Evolutionary conservation across 2,329 filamentous ascomycete genomes (phyloP).

Genomic region (Cladophialophora chaetospira): DNA sequence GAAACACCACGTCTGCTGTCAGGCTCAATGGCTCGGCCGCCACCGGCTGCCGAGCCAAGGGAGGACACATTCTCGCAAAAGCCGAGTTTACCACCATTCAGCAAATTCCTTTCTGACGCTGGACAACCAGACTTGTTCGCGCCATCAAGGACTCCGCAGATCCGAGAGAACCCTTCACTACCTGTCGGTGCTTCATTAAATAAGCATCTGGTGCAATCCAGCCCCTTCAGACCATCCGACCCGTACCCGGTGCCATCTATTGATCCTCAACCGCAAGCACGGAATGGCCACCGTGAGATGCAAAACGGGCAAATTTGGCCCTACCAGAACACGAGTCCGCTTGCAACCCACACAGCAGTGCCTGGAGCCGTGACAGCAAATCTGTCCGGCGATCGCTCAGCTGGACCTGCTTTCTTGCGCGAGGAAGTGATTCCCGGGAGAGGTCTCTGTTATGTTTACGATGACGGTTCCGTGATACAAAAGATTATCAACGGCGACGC

Average conservation of each 20-base stretch:
- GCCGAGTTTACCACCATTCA: conserved; percentile 29
- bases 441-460: conserved; percentile 81
- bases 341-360: conserved; percentile 1
- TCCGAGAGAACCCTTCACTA: conserved; percentile 8
- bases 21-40: conserved; percentile 21
- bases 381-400: conserved; percentile 6
- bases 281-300: conserved; percentile 1
- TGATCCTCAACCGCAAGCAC: neutral
- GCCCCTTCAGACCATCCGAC: conserved; percentile 8
- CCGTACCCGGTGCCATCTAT: conserved; percentile 1
- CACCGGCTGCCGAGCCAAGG: conserved; percentile 4
- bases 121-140: conserved; percentile 16
- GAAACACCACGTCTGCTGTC: conserved; percentile 6
- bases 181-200: conserved; percentile 10
- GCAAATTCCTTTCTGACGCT: conserved; percentile 27
- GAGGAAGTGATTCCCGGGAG: conserved; percentile 65
- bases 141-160: conserved; percentile 3
- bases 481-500: conserved; percentile 81
- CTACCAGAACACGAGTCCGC: neutral
- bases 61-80: conserved; percentile 11
- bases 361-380: conserved; percentile 33
- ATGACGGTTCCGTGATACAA: conserved; percentile 80
- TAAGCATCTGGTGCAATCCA: conserved; percentile 5
- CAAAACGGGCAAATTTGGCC: conserved; percentile 12
- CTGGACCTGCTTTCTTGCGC: conserved; percentile 38